Conservation (phyloP, 352 stramenopile species). For the Elongisporangium prolatum region DNA sequence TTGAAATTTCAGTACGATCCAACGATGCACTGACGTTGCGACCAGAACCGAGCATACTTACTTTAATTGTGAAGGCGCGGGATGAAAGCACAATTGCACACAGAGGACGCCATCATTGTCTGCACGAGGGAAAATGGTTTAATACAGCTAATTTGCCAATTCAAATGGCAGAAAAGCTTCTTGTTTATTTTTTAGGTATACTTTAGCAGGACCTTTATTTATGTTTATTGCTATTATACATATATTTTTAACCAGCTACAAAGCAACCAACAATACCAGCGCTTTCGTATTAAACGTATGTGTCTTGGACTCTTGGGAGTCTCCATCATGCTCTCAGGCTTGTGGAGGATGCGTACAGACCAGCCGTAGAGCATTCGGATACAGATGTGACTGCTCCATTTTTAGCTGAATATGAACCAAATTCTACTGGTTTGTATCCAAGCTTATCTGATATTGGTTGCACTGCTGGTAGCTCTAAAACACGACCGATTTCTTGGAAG, state of each 20-base stretch:
- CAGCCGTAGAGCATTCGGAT: conserved; percentile 12
- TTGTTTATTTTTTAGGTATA: no score
- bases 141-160: conserved; percentile 12
- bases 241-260: conserved; percentile 14
- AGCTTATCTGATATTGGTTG: neutral
- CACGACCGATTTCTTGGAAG: conserved; percentile 7
- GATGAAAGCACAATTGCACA: neutral
- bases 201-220: no score
- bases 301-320: conserved; percentile 16
- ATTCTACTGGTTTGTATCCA: conserved; percentile 4
- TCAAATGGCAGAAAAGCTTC: conserved; percentile 13
- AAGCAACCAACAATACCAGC: conserved; percentile 16
- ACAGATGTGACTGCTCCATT: conserved; percentile 18
- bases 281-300: conserved; percentile 18
- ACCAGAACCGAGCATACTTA: neutral
- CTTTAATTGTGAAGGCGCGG: neutral
- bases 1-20: no score
- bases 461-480: conserved; percentile 1
- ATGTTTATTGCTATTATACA: no score
- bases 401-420: conserved; percentile 17
- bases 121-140: conserved; percentile 8
- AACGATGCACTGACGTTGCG: neutral
- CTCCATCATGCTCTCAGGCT: conserved; percentile 18
- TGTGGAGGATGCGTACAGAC: conserved; percentile 13
- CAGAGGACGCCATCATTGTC: neutral